Evolutionary conservation across 2,329 filamentous ascomycete genomes (phyloP).

Genomic region (Clonostachys sp.): DNA sequence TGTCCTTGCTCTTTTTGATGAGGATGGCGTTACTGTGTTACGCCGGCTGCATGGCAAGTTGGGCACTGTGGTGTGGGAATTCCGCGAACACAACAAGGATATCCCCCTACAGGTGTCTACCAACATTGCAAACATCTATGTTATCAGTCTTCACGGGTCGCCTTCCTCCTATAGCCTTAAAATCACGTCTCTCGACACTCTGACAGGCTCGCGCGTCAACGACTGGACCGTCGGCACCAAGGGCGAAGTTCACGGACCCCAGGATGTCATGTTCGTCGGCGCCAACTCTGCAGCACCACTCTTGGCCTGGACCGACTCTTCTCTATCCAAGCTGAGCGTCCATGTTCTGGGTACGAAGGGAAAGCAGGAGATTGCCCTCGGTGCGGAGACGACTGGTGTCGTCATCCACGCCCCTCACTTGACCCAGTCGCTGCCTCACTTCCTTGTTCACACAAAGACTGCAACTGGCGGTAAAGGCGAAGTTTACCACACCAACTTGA

Average conservation of each 20-base stretch:
- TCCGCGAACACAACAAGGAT: conserved; percentile 63
- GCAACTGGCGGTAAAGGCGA: conserved; percentile 71
- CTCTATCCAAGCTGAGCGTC: conserved; percentile 59
- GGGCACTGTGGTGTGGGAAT: conserved; percentile 76
- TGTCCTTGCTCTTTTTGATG: conserved; percentile 64
- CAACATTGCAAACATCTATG: conserved; percentile 67
- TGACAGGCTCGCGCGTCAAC: conserved; percentile 67
- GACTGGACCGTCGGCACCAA: conserved; percentile 72
- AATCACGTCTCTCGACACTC: conserved; percentile 67
- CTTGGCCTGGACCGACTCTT: conserved; percentile 68
- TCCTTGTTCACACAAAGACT: conserved; percentile 78
- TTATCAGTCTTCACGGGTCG: conserved; percentile 69
- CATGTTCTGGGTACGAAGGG: conserved; percentile 63
- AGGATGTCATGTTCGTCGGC: conserved; percentile 70
- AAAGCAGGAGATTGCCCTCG: conserved; percentile 48
- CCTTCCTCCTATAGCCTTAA: conserved; percentile 71
- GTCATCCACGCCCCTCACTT: conserved; percentile 72
- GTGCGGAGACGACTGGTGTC: conserved; percentile 41
- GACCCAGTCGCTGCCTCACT: conserved; percentile 70
- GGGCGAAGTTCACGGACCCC: conserved; percentile 59
- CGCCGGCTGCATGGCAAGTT: conserved; percentile 68
- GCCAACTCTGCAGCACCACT: conserved; percentile 72
- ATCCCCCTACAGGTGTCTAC: conserved; percentile 70
- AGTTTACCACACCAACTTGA: conserved; percentile 77
- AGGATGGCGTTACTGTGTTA: conserved; percentile 52